A percentile compares a stretch with the other conserved stretches of the same genome.
Evolutionary conservation across 225 moss, liverwort and hornwort genomes (phyloP).

Genomic region (Pseudoscleropodium purum): DNA sequence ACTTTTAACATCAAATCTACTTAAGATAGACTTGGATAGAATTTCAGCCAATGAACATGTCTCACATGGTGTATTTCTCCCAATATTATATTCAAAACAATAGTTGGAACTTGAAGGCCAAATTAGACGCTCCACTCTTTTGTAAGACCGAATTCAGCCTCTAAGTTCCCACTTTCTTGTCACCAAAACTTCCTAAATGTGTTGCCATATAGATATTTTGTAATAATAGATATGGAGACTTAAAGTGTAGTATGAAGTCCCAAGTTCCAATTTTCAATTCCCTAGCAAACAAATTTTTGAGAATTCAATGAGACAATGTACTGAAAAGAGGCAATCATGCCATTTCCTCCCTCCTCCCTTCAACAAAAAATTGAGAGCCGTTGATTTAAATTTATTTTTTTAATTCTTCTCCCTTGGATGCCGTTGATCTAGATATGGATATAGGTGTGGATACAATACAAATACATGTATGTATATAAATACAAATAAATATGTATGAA

Average conservation of each 20-base stretch:
- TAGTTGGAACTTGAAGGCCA: not conserved
- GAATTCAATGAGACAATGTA: rapidly evolving
- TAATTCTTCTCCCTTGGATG: too few species aligned
- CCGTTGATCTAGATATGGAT: too few species aligned
- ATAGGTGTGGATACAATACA: too few species aligned
- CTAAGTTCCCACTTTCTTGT: not conserved
- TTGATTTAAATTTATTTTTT: too few species aligned
- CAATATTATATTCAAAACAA: not conserved
- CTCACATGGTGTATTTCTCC: not conserved
- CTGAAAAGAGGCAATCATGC: too few species aligned
- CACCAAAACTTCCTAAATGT: rapidly evolving
- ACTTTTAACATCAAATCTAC: not conserved
- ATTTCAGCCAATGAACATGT: rapidly evolving
- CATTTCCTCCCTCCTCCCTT: too few species aligned
- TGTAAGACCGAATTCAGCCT: rapidly evolving
- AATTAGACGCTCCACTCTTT: not conserved
- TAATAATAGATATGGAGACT: not conserved
- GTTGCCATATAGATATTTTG: not conserved
- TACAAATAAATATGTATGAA: too few species aligned
- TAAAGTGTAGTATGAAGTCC: rapidly evolving
- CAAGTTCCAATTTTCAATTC: not conserved
- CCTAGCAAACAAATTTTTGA: not conserved
- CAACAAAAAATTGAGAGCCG: too few species aligned
- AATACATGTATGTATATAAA: too few species aligned
- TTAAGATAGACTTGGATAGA: rapidly evolving